Conservation (phyloP, 2,329 filamentous ascomycete genomes). For the Colletotrichum liaoningense region DNA sequence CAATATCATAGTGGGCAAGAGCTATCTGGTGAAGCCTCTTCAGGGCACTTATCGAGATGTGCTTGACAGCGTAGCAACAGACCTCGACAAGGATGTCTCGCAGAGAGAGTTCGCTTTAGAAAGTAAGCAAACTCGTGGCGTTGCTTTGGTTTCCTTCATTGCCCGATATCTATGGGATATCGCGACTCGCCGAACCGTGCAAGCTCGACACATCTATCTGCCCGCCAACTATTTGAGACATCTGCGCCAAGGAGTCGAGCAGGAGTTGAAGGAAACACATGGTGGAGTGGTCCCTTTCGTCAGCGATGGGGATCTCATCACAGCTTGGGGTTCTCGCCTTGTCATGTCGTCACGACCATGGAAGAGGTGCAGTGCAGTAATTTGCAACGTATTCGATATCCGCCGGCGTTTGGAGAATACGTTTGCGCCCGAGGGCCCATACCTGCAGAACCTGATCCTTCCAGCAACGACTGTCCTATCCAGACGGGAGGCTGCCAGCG, state of each 20-base stretch:
- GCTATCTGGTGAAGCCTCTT: background rate
- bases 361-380: background rate
- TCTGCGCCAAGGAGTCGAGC: background rate
- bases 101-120: background rate
- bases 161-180: background rate
- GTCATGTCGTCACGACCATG: background rate
- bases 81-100: background rate
- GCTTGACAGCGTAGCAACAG: background rate
- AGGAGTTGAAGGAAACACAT: background rate
- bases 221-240: background rate
- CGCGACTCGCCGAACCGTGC: background rate
- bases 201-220: background rate
- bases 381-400: background rate
- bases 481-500: background rate
- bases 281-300: background rate
- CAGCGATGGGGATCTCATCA: slow-evolving; percentile 12
- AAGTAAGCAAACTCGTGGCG: background rate
- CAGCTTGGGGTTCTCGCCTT: background rate
- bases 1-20: background rate
- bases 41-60: background rate
- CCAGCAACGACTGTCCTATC: background rate
- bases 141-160: background rate
- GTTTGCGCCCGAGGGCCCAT: background rate
- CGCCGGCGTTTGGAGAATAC: background rate
- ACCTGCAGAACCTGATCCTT: background rate